Conservation (phyloP, 257 asterid species). For the Nicotiana knightiana region DNA sequence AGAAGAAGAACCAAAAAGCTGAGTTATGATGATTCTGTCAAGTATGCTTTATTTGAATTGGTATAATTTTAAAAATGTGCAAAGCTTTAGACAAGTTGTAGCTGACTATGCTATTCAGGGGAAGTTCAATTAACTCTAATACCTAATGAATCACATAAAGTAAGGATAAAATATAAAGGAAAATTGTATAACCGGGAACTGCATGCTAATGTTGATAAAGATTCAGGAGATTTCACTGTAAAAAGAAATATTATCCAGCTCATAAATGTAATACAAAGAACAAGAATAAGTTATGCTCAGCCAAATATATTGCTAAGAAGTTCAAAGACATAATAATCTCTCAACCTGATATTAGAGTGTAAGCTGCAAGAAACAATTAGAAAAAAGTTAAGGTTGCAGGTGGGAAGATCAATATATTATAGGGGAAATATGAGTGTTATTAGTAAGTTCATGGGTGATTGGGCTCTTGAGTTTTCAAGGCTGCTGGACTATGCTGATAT, state of each 20-base stretch:
- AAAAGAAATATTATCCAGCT: too few species aligned
- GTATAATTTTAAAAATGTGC: neutral
- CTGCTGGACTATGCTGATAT: neutral
- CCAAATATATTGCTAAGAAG: neutral
- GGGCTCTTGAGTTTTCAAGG: too few species aligned
- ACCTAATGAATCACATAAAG: neutral
- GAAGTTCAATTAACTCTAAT: neutral
- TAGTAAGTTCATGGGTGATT: neutral
- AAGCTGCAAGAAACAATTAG: neutral
- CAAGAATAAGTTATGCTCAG: neutral
- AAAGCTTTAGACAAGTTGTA: too few species aligned
- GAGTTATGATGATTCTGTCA: neutral
- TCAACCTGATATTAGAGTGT: too few species aligned
- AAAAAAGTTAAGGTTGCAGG: neutral
- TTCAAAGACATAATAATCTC: too few species aligned
- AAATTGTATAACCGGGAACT: neutral
- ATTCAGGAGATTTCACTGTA: neutral
- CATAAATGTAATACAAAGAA: too few species aligned
- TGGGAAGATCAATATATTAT: neutral
- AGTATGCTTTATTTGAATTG: too few species aligned
- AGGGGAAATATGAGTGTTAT: neutral
- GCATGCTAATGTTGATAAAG: neutral
- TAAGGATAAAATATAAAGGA: neutral
- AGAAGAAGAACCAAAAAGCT: neutral
- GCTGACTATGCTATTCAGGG: neutral